Conservation (phyloP, 768 basidiomycete genomes). For the Amanita subjunquillea region DNA sequence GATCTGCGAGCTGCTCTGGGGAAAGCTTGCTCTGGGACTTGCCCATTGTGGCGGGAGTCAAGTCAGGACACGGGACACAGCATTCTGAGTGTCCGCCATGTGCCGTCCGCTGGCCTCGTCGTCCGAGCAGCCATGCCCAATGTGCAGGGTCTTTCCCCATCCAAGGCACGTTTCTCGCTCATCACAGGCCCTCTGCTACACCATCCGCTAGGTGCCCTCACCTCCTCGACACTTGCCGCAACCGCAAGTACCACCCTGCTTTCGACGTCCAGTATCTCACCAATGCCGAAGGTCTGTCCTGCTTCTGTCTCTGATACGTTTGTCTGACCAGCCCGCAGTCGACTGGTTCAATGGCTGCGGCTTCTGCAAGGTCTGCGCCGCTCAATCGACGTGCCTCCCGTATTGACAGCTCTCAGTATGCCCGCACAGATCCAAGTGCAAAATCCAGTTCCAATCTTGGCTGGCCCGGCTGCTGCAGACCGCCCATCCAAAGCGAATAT, state of each 20-base stretch:
- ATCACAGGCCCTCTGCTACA: conserved; percentile 11
- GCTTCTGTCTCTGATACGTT: conserved; percentile 7
- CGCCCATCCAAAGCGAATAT: conserved; percentile 51
- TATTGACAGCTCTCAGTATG: conserved; percentile 50
- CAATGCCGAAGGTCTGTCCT: conserved; percentile 72
- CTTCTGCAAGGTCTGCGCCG: conserved; percentile 67
- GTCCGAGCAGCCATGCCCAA: conserved; percentile 64
- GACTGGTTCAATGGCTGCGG: conserved; percentile 81
- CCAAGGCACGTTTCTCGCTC: conserved; percentile 32
- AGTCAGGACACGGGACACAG: conserved; percentile 5
- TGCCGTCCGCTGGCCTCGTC: conserved; percentile 68
- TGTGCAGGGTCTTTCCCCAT: conserved; percentile 78
- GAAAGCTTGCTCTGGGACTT: conserved; percentile 95
- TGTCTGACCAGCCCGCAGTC: conserved; percentile 31
- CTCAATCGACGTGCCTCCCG: conserved; percentile 1
- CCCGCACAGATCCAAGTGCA: conserved; percentile 43
- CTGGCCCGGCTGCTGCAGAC: conserved; percentile 87
- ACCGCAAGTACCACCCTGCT: conserved; percentile 63
- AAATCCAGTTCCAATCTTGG: conserved; percentile 58
- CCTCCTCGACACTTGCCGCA: conserved; percentile 63
- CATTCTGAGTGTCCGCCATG: conserved; percentile 33
- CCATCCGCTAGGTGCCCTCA: conserved; percentile 58
- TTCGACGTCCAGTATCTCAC: conserved; percentile 71
- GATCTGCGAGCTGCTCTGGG: conserved; percentile 85
- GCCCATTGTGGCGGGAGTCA: conserved; percentile 54